A percentile compares a stretch with the other conserved stretches of the same genome.
These are phyloP conservation scores for Alopecurus myosuroides DNA, from an alignment of 176 grass and related monocot genomes.

Conservation along the genomic window DNA sequence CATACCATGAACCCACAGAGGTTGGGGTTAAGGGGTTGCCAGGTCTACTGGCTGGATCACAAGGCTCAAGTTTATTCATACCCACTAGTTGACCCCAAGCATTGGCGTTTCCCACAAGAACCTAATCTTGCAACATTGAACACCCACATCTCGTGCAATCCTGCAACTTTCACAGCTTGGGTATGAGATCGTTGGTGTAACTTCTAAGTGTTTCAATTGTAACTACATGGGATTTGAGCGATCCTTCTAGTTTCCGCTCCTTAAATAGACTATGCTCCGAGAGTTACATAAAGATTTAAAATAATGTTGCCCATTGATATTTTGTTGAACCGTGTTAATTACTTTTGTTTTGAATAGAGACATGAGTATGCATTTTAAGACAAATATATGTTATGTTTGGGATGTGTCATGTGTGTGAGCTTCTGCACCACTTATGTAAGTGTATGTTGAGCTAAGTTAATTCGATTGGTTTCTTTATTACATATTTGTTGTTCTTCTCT, in stretches of 20 bases:
- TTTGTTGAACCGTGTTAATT: not conserved
- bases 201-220: not conserved
- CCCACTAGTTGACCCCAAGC: not conserved
- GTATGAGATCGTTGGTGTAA: not conserved
- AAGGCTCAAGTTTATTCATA: not conserved
- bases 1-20: not conserved
- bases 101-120: not conserved
- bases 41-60: not conserved
- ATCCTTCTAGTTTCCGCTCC: not conserved
- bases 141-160: not conserved
- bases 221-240: no score
- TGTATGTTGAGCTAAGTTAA: no score
- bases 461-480: no score
- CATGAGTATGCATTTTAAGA: not conserved
- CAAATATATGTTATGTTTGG: no score
- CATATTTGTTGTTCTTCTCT: no score
- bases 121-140: not conserved
- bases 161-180: not conserved
- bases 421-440: no score
- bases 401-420: no score
- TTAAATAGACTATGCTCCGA: not conserved
- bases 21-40: not conserved
- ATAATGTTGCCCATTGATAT: not conserved
- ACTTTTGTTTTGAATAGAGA: not conserved
- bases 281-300: not conserved